Evolutionary conservation across 2,329 filamentous ascomycete genomes (phyloP).

Genomic region (Zymoseptoria pseudotritici): DNA sequence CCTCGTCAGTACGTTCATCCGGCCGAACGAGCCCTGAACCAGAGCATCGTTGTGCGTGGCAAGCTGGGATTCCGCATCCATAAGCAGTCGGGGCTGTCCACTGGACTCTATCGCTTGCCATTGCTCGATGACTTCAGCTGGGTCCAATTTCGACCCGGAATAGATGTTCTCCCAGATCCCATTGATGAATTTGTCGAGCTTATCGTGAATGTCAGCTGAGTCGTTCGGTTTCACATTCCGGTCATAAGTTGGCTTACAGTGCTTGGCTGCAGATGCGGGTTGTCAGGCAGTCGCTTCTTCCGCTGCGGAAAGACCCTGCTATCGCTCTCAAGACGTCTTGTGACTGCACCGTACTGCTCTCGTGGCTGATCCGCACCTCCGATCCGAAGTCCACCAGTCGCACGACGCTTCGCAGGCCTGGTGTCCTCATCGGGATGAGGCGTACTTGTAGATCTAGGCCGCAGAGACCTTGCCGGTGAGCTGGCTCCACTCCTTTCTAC

Average conservation of each 20-base stretch:
- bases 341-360: conserved; percentile 2
- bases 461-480: conserved; percentile 5
- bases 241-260: conserved; percentile 43
- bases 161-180: conserved; percentile 46
- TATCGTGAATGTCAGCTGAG: background rate
- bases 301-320: conserved; percentile 20
- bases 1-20: conserved; percentile 38
- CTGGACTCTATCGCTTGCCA: conserved; percentile 28
- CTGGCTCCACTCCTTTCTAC: background rate
- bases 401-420: conserved; percentile 37
- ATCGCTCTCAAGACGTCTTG: conserved; percentile 18
- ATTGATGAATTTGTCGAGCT: conserved; percentile 39
- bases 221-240: conserved; percentile 35
- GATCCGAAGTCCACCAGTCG: conserved; percentile 28
- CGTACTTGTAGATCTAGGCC: conserved; percentile 1
- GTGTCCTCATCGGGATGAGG: conserved; percentile 9
- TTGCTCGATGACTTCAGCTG: conserved; percentile 29
- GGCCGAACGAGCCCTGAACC: conserved; percentile 29
- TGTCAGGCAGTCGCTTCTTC: conserved; percentile 27
- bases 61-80: conserved; percentile 17
- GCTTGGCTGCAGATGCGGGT: conserved; percentile 39
- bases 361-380: conserved; percentile 6
- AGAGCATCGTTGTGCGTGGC: conserved; percentile 12
- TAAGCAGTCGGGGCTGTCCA: conserved; percentile 22
- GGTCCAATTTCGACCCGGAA: conserved; percentile 36